These are phyloP conservation scores for Mrakia hoshinonis DNA, from an alignment of 768 basidiomycete genomes.

Conservation along the genomic window DNA sequence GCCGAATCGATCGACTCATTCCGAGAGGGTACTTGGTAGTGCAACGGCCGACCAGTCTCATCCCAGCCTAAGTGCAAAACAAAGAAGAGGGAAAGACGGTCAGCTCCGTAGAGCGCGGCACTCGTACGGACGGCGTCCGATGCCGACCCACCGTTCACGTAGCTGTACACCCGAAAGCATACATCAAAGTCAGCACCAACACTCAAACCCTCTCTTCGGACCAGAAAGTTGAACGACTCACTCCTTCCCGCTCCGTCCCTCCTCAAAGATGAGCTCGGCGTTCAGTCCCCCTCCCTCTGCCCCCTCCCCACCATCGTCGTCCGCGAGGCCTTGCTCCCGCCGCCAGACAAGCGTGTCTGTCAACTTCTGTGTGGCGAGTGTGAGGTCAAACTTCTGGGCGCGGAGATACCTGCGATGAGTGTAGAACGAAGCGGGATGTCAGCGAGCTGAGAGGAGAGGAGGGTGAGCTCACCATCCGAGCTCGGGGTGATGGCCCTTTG, in stretches of 20 bases:
- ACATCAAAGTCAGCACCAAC: no score
- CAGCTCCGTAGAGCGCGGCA: not conserved
- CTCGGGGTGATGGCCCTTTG: not conserved
- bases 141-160: not conserved
- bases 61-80: slow-evolving; percentile 24
- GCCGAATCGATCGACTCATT: slow-evolving; percentile 24
- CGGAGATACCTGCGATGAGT: slow-evolving; percentile 11
- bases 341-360: slow-evolving; percentile 25
- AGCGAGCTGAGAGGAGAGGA: not conserved
- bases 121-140: not conserved
- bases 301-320: slow-evolving; percentile 26
- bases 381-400: slow-evolving; percentile 24
- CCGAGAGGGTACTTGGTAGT: slow-evolving; percentile 29
- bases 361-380: slow-evolving; percentile 13
- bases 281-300: slow-evolving; percentile 25
- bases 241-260: slow-evolving; percentile 28
- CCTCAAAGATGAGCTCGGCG: slow-evolving; percentile 16
- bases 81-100: not conserved
- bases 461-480: not conserved
- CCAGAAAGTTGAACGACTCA: not conserved
- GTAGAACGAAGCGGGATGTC: not conserved
- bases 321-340: slow-evolving; percentile 23
- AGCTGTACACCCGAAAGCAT: not conserved
- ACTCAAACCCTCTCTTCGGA: not conserved
- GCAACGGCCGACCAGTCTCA: slow-evolving; percentile 25